Percentiles rank a stretch among this genome's conserved stretches.
Conservation (phyloP, 78 protist genomes). For the Cavenderia fasciculata region DNA sequence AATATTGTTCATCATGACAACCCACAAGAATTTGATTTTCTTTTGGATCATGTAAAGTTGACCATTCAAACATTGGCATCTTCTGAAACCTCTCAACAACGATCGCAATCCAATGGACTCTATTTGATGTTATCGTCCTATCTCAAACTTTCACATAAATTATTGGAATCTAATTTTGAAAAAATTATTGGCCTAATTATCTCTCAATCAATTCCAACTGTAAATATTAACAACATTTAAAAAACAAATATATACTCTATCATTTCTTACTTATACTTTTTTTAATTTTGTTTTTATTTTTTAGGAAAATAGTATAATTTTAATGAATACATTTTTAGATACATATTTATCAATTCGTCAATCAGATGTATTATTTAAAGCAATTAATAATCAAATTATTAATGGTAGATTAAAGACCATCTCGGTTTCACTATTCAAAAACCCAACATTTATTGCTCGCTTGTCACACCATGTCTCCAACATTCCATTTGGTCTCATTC, state of each 20-base stretch:
- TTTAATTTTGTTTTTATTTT: not conserved
- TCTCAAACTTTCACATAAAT: no score
- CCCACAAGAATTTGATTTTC: no score
- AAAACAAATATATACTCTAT: not conserved
- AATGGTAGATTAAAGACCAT: not conserved
- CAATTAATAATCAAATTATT: not conserved
- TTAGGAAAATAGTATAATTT: not conserved
- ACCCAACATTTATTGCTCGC: not conserved
- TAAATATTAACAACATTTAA: not conserved
- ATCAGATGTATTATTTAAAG: constrained; percentile 15
- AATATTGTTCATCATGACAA: no score
- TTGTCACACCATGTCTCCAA: not conserved
- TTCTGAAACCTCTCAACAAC: no score
- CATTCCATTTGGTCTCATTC: constrained; percentile 73
- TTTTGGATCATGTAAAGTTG: no score
- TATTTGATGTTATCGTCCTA: no score
- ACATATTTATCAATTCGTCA: constrained; percentile 70
- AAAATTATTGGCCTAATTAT: not conserved
- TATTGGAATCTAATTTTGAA: not conserved
- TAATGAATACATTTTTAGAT: constrained; percentile 10
- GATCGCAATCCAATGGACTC: no score
- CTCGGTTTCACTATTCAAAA: not conserved
- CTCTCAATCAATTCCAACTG: not conserved
- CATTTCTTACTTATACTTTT: not conserved
- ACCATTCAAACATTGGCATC: no score